phyloP scores from a whole-genome alignment of 441 rosid genomes.

The Gossypium davidsonii region DNA sequence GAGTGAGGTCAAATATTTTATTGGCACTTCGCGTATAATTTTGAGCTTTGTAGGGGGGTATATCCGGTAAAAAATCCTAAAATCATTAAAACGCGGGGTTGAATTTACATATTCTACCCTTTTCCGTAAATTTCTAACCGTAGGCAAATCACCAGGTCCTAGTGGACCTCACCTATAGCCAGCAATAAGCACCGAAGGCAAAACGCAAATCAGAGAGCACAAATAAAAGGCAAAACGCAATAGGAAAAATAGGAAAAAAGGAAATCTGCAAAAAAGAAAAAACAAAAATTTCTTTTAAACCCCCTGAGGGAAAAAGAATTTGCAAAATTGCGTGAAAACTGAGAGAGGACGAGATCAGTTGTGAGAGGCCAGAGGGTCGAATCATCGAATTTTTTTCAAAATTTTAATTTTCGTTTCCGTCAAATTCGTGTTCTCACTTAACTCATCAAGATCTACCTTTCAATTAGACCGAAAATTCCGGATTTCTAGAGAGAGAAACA shows the following conservation, averaged over 20 bases:
- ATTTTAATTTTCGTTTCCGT: slow-evolving; percentile 17
- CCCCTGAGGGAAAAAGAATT: slow-evolving; percentile 23
- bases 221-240: not conserved
- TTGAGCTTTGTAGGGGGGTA: not conserved
- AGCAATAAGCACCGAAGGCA: not conserved
- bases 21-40: not conserved
- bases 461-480: slow-evolving; percentile 38
- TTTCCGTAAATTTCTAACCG: not conserved
- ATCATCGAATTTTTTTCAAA: slow-evolving; percentile 13
- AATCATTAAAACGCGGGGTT: not conserved
- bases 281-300: not conserved
- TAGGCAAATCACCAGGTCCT: not conserved
- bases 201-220: not conserved
- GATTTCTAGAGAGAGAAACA: slow-evolving; percentile 21
- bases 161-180: not conserved
- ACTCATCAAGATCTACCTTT: slow-evolving; percentile 32
- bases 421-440: slow-evolving; percentile 25
- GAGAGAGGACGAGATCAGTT: slow-evolving; percentile 10
- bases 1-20: not conserved
- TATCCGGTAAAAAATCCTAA: not conserved
- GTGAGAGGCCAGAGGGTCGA: slow-evolving; percentile 26
- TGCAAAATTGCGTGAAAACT: slow-evolving; percentile 38
- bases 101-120: not conserved
- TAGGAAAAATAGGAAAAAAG: not conserved
- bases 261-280: not conserved